Evolutionary conservation across 78 protist species (phyloP).

Genomic region (Cavenderia fasciculata): DNA sequence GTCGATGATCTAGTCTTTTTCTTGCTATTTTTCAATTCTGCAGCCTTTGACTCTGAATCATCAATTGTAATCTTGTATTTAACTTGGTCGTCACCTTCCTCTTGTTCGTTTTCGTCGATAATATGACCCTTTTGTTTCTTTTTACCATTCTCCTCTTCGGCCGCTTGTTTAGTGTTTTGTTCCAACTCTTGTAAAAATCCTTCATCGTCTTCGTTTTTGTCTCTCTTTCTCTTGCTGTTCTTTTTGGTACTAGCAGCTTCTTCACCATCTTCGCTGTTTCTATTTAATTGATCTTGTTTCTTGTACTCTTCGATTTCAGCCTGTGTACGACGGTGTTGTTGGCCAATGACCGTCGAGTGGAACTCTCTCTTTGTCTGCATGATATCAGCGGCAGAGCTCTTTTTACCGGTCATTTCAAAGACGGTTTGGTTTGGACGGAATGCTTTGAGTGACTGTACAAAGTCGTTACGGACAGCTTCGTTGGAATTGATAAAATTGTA

Average conservation of each 20-base stretch:
- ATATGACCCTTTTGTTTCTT: neutral
- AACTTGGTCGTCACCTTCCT: neutral
- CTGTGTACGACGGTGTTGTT: neutral
- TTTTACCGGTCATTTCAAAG: slow-evolving; percentile 54
- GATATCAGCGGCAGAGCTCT: neutral
- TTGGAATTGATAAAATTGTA: neutral
- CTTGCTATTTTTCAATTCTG: neutral
- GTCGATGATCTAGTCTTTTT: slow-evolving; percentile 57
- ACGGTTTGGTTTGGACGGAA: slow-evolving; percentile 82
- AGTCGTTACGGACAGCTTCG: slow-evolving; percentile 14
- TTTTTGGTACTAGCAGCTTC: neutral
- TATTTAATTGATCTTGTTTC: neutral
- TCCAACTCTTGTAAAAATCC: neutral
- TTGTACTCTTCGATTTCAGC: neutral
- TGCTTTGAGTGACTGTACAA: slow-evolving; percentile 29
- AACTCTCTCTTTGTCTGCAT: slow-evolving; percentile 62
- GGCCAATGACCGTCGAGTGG: slow-evolving; percentile 23
- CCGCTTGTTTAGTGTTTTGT: neutral
- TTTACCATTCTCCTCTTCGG: neutral
- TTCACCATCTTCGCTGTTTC: neutral
- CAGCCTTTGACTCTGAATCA: neutral
- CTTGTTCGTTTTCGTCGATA: slow-evolving; percentile 16
- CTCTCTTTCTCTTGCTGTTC: neutral
- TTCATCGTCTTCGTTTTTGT: neutral
- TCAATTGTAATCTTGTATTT: slow-evolving; percentile 32